Evolutionary conservation across 1,284 basidiomycete species (phyloP).

Genomic region (Heliocybe sulcata): DNA sequence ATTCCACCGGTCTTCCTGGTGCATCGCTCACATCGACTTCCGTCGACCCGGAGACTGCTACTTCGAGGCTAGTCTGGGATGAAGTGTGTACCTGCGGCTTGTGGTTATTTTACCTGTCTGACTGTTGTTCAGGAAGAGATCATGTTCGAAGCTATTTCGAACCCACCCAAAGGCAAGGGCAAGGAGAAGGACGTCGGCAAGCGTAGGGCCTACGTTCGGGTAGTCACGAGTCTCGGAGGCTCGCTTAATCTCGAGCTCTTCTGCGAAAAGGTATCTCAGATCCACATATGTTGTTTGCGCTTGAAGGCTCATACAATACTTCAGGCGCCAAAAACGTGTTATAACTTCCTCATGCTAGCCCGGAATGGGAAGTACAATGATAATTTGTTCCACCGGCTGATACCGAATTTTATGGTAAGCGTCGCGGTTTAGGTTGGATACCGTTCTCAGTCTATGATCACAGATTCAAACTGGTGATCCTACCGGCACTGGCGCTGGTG

Average conservation of each 20-base stretch:
- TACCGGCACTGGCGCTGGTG: slow-evolving; percentile 91
- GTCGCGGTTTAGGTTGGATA: neutral
- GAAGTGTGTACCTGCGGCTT: slow-evolving; percentile 41
- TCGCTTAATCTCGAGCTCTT: slow-evolving; percentile 89
- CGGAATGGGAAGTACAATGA: slow-evolving; percentile 87
- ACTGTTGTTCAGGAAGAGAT: slow-evolving; percentile 60
- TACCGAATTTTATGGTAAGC: slow-evolving; percentile 94
- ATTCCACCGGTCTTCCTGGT: slow-evolving; percentile 85
- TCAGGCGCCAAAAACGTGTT: slow-evolving; percentile 94
- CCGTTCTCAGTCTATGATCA: neutral
- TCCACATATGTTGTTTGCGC: neutral
- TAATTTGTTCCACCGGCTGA: slow-evolving; percentile 86
- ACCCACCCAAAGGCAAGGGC: slow-evolving; percentile 69
- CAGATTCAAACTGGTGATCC: slow-evolving; percentile 96
- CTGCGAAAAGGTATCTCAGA: slow-evolving; percentile 66
- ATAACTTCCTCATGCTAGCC: slow-evolving; percentile 94
- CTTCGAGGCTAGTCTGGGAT: slow-evolving; percentile 84
- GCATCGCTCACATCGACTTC: slow-evolving; percentile 93
- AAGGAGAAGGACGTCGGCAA: slow-evolving; percentile 92
- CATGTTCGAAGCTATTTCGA: slow-evolving; percentile 87
- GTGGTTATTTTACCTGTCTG: neutral
- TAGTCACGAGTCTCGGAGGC: slow-evolving; percentile 85
- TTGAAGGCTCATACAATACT: neutral
- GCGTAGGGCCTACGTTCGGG: slow-evolving; percentile 84
- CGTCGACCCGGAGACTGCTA: slow-evolving; percentile 72